Evolutionary conservation across 139 green algal genomes (phyloP).

Genomic region (Desmodesmus armatus): DNA sequence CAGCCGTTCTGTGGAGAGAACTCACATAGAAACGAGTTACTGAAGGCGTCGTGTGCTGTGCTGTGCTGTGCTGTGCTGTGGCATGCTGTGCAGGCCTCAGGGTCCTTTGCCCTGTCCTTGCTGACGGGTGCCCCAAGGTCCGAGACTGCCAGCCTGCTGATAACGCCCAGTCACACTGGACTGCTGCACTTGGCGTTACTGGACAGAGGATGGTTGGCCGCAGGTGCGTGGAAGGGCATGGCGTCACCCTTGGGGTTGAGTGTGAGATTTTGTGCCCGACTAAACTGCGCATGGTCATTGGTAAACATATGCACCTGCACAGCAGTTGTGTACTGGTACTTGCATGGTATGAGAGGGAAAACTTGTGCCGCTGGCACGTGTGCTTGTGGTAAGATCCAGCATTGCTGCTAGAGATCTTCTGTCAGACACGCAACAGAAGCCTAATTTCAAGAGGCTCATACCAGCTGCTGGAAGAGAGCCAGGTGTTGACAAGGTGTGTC

Average conservation of each 20-base stretch:
- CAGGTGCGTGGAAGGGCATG: not conserved
- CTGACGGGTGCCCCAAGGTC: not conserved
- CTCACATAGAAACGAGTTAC: too few species aligned
- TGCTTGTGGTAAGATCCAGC: too few species aligned
- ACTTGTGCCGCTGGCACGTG: too few species aligned
- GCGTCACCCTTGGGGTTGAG: not conserved
- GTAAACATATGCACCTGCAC: not conserved
- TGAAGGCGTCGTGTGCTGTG: too few species aligned
- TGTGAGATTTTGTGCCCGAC: not conserved
- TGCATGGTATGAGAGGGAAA: not conserved
- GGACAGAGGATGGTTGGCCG: not conserved
- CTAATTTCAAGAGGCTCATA: not conserved
- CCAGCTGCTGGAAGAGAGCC: not conserved
- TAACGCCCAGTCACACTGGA: not conserved
- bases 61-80: too few species aligned
- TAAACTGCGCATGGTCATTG: not conserved
- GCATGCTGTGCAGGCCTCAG: too few species aligned
- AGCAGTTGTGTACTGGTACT: not conserved
- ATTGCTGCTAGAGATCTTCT: not conserved
- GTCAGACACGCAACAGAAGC: not conserved
- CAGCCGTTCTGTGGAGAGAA: too few species aligned
- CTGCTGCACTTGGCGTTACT: not conserved
- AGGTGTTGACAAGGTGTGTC: not conserved
- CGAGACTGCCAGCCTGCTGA: not conserved
- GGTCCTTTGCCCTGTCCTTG: not conserved